Conservation (phyloP, 2,329 filamentous ascomycete species). For the Clonostachys chloroleuca region DNA sequence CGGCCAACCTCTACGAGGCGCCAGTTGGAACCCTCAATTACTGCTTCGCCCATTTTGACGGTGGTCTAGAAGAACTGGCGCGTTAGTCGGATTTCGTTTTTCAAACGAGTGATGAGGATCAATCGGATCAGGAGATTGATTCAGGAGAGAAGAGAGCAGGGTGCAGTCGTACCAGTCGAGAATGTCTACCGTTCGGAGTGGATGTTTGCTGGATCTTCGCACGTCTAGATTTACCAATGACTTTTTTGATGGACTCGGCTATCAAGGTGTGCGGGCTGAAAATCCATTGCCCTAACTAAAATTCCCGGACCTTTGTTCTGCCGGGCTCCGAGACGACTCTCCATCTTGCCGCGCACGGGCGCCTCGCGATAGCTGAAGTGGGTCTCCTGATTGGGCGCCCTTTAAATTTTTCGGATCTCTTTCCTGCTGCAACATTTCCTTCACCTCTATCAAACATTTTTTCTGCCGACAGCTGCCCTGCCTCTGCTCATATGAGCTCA, state of each 20-base stretch:
- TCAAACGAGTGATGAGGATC: conserved; percentile 11
- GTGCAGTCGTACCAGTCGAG: conserved; percentile 8
- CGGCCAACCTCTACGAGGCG: conserved; percentile 98
- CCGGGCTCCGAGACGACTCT: conserved; percentile 8
- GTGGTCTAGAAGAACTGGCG: conserved; percentile 38
- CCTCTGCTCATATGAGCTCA: too few species aligned
- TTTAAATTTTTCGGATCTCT: too few species aligned
- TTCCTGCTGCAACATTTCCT: too few species aligned
- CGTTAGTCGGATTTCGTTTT: conserved; percentile 25
- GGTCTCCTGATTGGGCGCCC: too few species aligned
- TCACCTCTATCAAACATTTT: too few species aligned
- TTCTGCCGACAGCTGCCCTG: too few species aligned
- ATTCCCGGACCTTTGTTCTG: conserved; percentile 19
- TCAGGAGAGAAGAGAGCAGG: conserved; percentile 11
- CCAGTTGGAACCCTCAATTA: conserved; percentile 80
- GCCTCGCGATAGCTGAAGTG: too few species aligned
- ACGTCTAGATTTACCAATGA: conserved; percentile 30
- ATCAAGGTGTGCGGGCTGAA: conserved; percentile 31
- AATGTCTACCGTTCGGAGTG: conserved; percentile 6
- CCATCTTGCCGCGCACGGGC: too few species aligned
- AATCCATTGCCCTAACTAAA: conserved; percentile 36
- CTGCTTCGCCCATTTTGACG: conserved; percentile 77
- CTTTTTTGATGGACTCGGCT: conserved; percentile 33
- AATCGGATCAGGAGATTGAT: conserved; percentile 12
- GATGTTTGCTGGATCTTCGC: conserved; percentile 12